phyloP scores from a whole-genome alignment of 164 flowering plant genomes.

The Tinospora cordifolia region DNA sequence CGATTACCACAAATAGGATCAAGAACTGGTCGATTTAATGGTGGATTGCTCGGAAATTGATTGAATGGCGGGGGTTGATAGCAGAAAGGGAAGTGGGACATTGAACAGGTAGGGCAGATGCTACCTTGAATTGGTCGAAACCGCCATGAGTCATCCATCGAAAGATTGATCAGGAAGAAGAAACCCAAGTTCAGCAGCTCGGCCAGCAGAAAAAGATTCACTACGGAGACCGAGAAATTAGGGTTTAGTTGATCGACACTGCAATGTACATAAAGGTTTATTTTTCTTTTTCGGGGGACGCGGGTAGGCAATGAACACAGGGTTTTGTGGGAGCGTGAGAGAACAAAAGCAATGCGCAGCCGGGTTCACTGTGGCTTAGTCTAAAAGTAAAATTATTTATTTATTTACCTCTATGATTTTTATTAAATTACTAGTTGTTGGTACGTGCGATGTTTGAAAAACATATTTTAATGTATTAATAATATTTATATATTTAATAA shows the following conservation, averaged over 20 bases:
- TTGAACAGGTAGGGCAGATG: constrained; percentile 52
- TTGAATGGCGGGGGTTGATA: constrained; percentile 30
- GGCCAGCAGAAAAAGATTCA: not conserved
- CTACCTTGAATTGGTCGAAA: constrained; percentile 33
- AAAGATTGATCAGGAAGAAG: constrained; percentile 2
- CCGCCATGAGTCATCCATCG: constrained; percentile 56
- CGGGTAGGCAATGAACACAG: not conserved
- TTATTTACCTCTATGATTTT: too few relatives aligned
- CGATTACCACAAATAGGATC: constrained; percentile 25
- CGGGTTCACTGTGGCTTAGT: too few relatives aligned
- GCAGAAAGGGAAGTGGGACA: constrained; percentile 74
- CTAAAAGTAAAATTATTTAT: too few relatives aligned
- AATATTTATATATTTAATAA: too few relatives aligned
- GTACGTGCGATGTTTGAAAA: too few relatives aligned
- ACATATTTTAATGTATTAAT: too few relatives aligned
- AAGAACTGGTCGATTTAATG: constrained; percentile 21
- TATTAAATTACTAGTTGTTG: too few relatives aligned
- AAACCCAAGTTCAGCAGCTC: not conserved
- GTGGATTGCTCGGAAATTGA: constrained; percentile 16
- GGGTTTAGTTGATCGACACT: not conserved
- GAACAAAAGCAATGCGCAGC: not conserved
- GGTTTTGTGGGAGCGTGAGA: not conserved
- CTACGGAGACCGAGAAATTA: not conserved
- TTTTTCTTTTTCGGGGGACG: too few relatives aligned
- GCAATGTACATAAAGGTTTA: not conserved